phyloP scores from a whole-genome alignment of 345 rosid genomes.

The Corchorus capsularis region DNA sequence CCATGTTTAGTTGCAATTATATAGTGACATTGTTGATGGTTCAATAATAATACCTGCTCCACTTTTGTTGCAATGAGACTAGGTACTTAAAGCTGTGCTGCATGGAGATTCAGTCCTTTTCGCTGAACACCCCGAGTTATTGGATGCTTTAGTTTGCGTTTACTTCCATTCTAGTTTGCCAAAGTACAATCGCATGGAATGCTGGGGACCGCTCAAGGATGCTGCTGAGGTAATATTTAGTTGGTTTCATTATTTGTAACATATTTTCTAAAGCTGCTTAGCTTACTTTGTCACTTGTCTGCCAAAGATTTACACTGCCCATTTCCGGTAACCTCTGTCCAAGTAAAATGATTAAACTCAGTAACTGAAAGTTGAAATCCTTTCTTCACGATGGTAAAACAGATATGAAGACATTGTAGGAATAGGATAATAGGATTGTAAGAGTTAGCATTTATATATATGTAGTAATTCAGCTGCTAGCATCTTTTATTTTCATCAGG shows the following conservation, averaged over 20 bases:
- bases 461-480: not conserved
- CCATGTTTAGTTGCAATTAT: not conserved
- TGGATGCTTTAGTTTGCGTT: slow-evolving; percentile 72
- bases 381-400: not conserved
- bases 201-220: slow-evolving; percentile 85
- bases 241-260: not conserved
- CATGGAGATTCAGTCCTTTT: slow-evolving; percentile 81
- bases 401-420: not conserved
- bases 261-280: not conserved
- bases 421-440: no score
- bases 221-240: slow-evolving; percentile 57
- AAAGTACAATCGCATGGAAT: slow-evolving; percentile 69
- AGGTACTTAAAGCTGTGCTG: slow-evolving; percentile 80
- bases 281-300: no score
- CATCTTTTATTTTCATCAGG: slow-evolving; percentile 35
- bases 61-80: slow-evolving; percentile 20
- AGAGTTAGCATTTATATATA: not conserved
- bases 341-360: not conserved
- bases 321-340: not conserved
- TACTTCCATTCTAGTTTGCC: slow-evolving; percentile 81
- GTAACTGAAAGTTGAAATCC: no score
- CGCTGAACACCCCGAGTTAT: slow-evolving; percentile 65
- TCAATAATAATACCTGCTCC: slow-evolving; percentile 4
- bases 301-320: not conserved
- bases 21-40: not conserved